Evolutionary conservation across 495 filamentous ascomycete species (phyloP).

Genomic region (Daldinia childiae): DNA sequence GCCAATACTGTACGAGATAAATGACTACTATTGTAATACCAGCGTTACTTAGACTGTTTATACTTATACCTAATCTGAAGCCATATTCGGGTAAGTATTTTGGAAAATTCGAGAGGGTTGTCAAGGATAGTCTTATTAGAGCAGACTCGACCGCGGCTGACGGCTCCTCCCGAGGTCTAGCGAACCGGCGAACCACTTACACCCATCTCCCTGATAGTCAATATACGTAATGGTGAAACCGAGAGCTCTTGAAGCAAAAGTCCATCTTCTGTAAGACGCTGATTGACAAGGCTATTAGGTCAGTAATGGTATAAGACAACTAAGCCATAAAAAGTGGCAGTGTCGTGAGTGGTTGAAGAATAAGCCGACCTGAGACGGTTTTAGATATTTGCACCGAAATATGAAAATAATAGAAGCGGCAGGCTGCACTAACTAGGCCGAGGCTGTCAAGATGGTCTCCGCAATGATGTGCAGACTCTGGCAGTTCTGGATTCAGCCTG

Average conservation of each 20-base stretch:
- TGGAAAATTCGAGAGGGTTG: not conserved
- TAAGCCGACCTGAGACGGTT: slow-evolving; percentile 1
- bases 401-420: slow-evolving; percentile 26
- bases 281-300: not conserved
- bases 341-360: slow-evolving; percentile 5
- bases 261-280: not conserved
- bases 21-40: not conserved
- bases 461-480: slow-evolving; percentile 39
- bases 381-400: slow-evolving; percentile 2
- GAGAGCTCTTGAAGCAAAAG: not conserved
- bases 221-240: not conserved
- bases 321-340: slow-evolving; percentile 1
- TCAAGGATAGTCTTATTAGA: not conserved
- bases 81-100: not conserved
- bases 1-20: not conserved
- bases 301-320: not conserved
- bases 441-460: slow-evolving; percentile 21
- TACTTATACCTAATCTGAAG: not conserved
- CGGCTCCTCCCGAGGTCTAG: not conserved
- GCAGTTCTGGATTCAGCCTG: slow-evolving; percentile 21
- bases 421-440: slow-evolving; percentile 2
- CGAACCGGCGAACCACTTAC: not conserved
- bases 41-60: not conserved
- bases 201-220: not conserved
- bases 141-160: not conserved